Evolutionary conservation across 2,329 filamentous ascomycete species (phyloP), one percentile per base, ranked within the genome.

Genomic region (Colletotrichum melonis): DNA sequence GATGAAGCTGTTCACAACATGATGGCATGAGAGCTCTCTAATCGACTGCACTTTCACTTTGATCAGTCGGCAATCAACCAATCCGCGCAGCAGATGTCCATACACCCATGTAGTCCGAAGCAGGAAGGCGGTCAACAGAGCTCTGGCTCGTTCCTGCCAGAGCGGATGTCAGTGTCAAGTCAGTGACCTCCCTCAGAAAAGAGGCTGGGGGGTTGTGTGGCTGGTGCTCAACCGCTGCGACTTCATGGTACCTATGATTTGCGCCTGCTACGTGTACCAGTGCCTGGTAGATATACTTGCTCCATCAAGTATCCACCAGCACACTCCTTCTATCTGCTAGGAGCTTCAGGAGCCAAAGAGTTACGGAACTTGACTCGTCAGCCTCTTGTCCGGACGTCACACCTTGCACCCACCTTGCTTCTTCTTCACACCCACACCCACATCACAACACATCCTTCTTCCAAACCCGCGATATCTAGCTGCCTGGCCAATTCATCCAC

Each of bases 301-400:
- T 38, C 49, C 28, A 35, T 42, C 22, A 24, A 8, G 26, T 73
- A 59, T 62, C 71, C 71, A 73, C 71, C 46, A 35, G 56, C 35
- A 38, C 35, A 66, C 62, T 57, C 71, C 62, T 71, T 73, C 67
- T 71, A 73, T 71, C 70, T 73, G 71, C 71, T 57, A 66, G 67
- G 71, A 73, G 71, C 71, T 73, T 73, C 71, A 73, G 67, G 71
- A 70, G 71, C 67, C 58, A 59, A 19, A 64, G 46, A 63, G 42
- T 55, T 59, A 52, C 64, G 19, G 55, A 66, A 56, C 60, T 73
- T 69, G 62, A 73, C 71, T 73, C 67, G 67, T 73, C 72, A 74
- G 68, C 62, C 71, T 72, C 56, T 65, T 62, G 26, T 70, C 49
- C 58, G 72, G 57, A 74, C 68, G 72, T 74, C 72, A 74, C 72